phyloP scores from a whole-genome alignment of 2,329 filamentous ascomycete genomes.

The Botrytis byssoidea region DNA sequence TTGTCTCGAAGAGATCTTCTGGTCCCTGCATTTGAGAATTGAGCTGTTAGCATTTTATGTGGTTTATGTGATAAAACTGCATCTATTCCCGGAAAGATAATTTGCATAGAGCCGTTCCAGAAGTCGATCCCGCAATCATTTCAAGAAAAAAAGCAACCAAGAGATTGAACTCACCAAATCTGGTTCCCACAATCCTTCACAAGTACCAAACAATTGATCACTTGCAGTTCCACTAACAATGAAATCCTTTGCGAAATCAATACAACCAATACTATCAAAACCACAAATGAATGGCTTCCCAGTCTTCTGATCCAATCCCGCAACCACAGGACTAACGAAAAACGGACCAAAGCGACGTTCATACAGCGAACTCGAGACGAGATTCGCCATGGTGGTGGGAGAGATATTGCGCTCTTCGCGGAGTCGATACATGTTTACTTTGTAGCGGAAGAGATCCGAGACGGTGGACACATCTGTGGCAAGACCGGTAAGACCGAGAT shows the following conservation, averaged over 20 bases:
- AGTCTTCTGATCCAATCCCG: constrained; percentile 90
- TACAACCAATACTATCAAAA: constrained; percentile 98
- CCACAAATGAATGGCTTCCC: constrained; percentile 97
- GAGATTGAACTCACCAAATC: constrained; percentile 68
- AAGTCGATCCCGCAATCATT: neutral
- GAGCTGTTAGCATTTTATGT: constrained; percentile 8
- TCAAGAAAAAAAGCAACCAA: neutral
- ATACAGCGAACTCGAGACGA: constrained; percentile 87
- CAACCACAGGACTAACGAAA: constrained; percentile 93
- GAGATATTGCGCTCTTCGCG: constrained; percentile 97
- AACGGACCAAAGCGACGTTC: constrained; percentile 95
- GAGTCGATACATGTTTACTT: constrained; percentile 99
- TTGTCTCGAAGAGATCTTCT: constrained; percentile 96
- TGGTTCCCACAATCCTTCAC: constrained; percentile 96
- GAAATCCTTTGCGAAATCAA: constrained; percentile 99
- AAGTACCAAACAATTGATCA: constrained; percentile 98
- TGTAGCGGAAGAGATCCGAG: constrained; percentile 97
- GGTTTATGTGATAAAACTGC: neutral
- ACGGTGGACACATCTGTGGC: constrained; percentile 95
- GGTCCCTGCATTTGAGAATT: constrained; percentile 58
- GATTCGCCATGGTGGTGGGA: constrained; percentile 92
- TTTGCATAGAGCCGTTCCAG: neutral
- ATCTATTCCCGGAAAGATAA: neutral
- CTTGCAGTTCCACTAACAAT: constrained; percentile 95
- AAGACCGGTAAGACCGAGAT: constrained; percentile 92